phyloP scores from a whole-genome alignment of 495 filamentous ascomycete species.

The Aspergillus bertholletiae region DNA sequence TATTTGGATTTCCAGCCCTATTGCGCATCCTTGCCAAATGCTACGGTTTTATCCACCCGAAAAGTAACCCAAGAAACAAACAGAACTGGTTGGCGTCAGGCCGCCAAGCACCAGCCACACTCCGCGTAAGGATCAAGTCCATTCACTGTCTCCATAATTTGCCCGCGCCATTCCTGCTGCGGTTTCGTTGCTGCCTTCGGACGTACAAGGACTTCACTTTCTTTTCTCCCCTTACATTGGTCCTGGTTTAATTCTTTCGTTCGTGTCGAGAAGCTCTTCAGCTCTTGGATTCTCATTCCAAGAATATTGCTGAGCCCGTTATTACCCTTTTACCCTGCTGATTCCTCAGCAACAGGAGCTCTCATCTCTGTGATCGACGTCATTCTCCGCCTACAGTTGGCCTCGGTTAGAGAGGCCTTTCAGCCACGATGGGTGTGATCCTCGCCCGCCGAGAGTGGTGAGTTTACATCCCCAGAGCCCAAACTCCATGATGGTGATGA shows the following conservation, averaged over 20 bases:
- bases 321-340: neutral
- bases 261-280: neutral
- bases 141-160: conserved; percentile 4
- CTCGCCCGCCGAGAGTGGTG: conserved; percentile 16
- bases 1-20: neutral
- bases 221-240: conserved; percentile 7
- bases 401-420: conserved; percentile 8
- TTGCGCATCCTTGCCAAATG: neutral
- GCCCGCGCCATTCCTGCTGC: conserved; percentile 2
- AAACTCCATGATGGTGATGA: neutral
- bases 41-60: neutral
- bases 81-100: neutral
- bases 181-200: conserved; percentile 22
- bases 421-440: conserved; percentile 20
- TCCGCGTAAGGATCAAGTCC: conserved; percentile 12
- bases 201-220: conserved; percentile 9
- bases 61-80: neutral
- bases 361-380: conserved; percentile 17
- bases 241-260: conserved; percentile 4
- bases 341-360: neutral
- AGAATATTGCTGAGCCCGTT: neutral
- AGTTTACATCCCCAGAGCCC: neutral
- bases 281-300: neutral
- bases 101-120: conserved; percentile 13
- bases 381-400: conserved; percentile 14